Percentiles rank a stretch among this genome's conserved stretches.
Evolutionary conservation across 371 early-diverging fungal species (phyloP).

Genomic region (Mucor racemosus): DNA sequence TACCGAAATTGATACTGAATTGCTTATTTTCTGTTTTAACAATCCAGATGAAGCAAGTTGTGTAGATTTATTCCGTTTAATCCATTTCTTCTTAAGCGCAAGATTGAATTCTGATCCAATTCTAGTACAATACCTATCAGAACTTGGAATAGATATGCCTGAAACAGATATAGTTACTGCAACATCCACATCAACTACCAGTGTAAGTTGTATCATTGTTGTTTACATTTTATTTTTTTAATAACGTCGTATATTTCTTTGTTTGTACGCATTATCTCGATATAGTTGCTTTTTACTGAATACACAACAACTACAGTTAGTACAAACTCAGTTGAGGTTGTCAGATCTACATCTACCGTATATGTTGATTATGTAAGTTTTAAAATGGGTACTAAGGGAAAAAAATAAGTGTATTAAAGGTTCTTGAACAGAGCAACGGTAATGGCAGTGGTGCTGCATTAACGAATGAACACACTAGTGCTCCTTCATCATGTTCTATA

Average conservation of each 20-base stretch:
- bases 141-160: slow-evolving; percentile 1
- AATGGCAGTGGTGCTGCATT: background rate
- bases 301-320: background rate
- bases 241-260: too few relatives aligned
- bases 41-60: background rate
- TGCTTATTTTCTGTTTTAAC: slow-evolving; percentile 13
- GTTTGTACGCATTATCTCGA: too few relatives aligned
- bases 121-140: slow-evolving; percentile 5
- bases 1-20: slow-evolving; percentile 4
- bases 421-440: background rate
- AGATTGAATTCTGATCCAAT: slow-evolving; percentile 12
- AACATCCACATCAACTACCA: slow-evolving; percentile 6
- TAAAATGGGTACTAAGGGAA: background rate
- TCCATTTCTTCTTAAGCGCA: slow-evolving; percentile 12
- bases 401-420: background rate
- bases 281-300: slow-evolving; percentile 4
- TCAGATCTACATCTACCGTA: background rate
- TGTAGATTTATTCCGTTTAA: slow-evolving; percentile 1
- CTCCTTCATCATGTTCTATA: slow-evolving; percentile 2
- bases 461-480: background rate
- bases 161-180: background rate
- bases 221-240: too few relatives aligned
- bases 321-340: background rate
- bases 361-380: slow-evolving; percentile 7
- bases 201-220: background rate